Percentiles rank a stretch among this genome's conserved stretches.
phyloP scores from a whole-genome alignment of 768 basidiomycete species.

The Lentinula detonsa region DNA sequence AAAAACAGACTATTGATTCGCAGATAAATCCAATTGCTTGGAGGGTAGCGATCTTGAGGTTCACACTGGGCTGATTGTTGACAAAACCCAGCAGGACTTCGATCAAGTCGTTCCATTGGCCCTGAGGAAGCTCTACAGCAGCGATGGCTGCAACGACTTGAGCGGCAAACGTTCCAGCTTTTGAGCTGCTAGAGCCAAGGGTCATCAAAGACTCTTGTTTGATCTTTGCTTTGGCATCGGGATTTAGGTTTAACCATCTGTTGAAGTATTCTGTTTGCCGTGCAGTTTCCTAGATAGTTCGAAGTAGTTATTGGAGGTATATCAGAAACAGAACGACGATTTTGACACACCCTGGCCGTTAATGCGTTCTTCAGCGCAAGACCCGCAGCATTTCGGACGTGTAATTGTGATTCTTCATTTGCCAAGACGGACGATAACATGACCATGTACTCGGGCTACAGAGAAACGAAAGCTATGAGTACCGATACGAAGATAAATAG shows the following conservation, averaged over 20 bases:
- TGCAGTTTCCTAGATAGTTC: constrained; percentile 51
- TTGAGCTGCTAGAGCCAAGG: constrained; percentile 63
- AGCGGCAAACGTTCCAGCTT: constrained; percentile 83
- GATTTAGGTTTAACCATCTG: constrained; percentile 78
- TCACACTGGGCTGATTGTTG: constrained; percentile 58
- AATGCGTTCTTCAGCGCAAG: constrained; percentile 95
- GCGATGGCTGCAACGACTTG: constrained; percentile 95
- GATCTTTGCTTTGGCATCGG: constrained; percentile 67
- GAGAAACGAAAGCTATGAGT: constrained; percentile 13
- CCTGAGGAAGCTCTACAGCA: constrained; percentile 82
- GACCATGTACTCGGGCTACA: constrained; percentile 86
- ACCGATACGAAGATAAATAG: constrained; percentile 12
- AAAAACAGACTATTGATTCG: constrained; percentile 77
- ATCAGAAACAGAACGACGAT: background rate
- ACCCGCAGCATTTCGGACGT: constrained; percentile 93
- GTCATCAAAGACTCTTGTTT: constrained; percentile 84
- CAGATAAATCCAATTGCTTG: constrained; percentile 98
- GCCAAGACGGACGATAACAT: constrained; percentile 84
- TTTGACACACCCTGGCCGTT: constrained; percentile 72
- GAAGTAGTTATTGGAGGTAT: background rate
- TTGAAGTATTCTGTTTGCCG: constrained; percentile 72
- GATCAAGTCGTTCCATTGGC: constrained; percentile 89
- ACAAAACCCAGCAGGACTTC: constrained; percentile 84
- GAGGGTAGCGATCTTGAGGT: constrained; percentile 79
- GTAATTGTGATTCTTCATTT: constrained; percentile 61